These are phyloP conservation scores for Phellopilus nigrolimitatus DNA, from an alignment of 1,284 basidiomycete species.

Conservation along the genomic window DNA sequence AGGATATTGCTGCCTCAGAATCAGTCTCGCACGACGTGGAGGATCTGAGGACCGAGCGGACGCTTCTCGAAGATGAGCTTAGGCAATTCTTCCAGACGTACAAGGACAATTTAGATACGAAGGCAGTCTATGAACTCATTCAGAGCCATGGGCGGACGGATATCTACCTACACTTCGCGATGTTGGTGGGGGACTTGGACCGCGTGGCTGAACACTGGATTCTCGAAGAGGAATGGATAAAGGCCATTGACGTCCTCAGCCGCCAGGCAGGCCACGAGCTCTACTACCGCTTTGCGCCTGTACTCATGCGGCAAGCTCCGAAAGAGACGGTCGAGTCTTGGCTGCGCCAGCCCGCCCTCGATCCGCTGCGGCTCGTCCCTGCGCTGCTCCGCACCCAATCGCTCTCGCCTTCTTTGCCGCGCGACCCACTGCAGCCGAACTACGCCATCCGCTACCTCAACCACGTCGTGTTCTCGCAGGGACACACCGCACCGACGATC, in stretches of 20 bases:
- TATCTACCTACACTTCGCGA: slow-evolving; percentile 89
- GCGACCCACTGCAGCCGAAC: slow-evolving; percentile 68
- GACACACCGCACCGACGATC: slow-evolving; percentile 80
- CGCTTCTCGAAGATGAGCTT: slow-evolving; percentile 89
- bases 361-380: slow-evolving; percentile 85
- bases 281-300: slow-evolving; percentile 90
- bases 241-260: slow-evolving; percentile 85
- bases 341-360: slow-evolving; percentile 76
- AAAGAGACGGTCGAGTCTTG: slow-evolving; percentile 90
- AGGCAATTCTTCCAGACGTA: slow-evolving; percentile 90
- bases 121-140: slow-evolving; percentile 89
- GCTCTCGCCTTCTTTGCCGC: slow-evolving; percentile 35
- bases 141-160: slow-evolving; percentile 90
- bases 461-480: slow-evolving; percentile 75
- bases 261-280: slow-evolving; percentile 81
- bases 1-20: slow-evolving; percentile 85
- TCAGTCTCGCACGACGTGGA: slow-evolving; percentile 82
- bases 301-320: slow-evolving; percentile 83
- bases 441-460: slow-evolving; percentile 88
- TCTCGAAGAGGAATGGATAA: slow-evolving; percentile 86
- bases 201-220: slow-evolving; percentile 93
- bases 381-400: slow-evolving; percentile 82
- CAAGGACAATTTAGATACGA: slow-evolving; percentile 80
- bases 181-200: slow-evolving; percentile 74
- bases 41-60: slow-evolving; percentile 77